A percentile compares a stretch with the other conserved stretches of the same genome.
These are phyloP conservation scores for Phragmites australis DNA, from an alignment of 176 grass and related monocot species.

Conservation along the genomic window DNA sequence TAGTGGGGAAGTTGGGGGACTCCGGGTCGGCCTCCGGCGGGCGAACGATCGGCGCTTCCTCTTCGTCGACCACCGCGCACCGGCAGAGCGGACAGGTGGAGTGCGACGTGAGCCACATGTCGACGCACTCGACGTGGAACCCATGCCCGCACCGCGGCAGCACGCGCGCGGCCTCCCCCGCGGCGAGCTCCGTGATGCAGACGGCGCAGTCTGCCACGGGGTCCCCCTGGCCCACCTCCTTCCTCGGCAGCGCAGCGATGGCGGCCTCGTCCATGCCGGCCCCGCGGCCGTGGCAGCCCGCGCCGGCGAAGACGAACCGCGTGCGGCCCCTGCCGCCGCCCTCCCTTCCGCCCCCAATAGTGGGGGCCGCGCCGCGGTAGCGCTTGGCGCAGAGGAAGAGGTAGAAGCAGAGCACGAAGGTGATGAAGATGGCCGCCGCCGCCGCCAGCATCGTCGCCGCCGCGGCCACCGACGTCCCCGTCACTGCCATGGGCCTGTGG, in stretches of 20 bases:
- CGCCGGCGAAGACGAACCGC: conserved; percentile 40
- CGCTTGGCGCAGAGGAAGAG: conserved; percentile 69
- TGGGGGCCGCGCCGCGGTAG: conserved; percentile 51
- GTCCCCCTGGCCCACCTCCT: conserved; percentile 11
- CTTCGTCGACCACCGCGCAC: conserved; percentile 42
- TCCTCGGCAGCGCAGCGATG: conserved; percentile 41
- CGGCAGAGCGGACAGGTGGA: conserved; percentile 75
- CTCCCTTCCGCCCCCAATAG: conserved; percentile 17
- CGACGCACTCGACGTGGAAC: conserved; percentile 75
- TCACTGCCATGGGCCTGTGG: conserved; percentile 35
- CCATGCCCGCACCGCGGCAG: conserved; percentile 66
- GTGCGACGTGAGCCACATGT: conserved; percentile 69
- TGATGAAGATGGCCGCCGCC: conserved; percentile 62
- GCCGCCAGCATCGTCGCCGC: conserved; percentile 57
- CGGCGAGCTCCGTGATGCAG: conserved; percentile 61
- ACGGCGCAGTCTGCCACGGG: conserved; percentile 59
- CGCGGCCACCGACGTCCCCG: conserved; percentile 38
- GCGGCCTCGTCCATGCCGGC: conserved; percentile 45
- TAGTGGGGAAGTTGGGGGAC: conserved; percentile 62
- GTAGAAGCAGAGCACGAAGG: conserved; percentile 69
- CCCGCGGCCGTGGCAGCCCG: conserved; percentile 19
- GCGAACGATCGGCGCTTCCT: background rate
- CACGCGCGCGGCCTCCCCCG: conserved; percentile 52
- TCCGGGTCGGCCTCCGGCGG: conserved; percentile 41
- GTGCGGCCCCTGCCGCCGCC: background rate